Conservation (phyloP, 2,329 filamentous ascomycete genomes). For the Talaromyces atroroseus region DNA sequence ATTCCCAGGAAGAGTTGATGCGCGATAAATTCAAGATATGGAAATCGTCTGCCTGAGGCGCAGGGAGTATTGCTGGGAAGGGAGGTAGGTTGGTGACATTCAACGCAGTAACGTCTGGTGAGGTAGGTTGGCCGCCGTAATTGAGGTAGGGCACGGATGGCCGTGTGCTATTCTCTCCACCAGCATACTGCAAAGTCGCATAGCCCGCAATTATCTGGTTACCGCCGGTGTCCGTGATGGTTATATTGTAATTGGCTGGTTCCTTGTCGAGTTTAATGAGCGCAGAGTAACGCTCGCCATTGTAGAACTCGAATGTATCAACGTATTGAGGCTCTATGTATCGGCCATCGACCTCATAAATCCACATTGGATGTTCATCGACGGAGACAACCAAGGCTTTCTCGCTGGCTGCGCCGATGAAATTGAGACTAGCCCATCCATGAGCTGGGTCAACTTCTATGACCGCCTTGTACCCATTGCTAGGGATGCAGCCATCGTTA, state of each 20-base stretch:
- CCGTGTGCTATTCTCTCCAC: conserved; percentile 17
- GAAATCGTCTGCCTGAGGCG: conserved; percentile 42
- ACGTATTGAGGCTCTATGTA: conserved; percentile 38
- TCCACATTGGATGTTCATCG: conserved; percentile 40
- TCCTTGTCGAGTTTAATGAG: conserved; percentile 42
- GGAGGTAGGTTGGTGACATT: conserved; percentile 40
- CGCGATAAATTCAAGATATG: conserved; percentile 33
- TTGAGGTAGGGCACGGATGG: conserved; percentile 45
- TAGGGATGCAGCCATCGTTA: conserved; percentile 16
- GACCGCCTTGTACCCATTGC: conserved; percentile 21
- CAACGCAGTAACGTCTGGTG: conserved; percentile 41
- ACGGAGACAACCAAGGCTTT: conserved; percentile 34
- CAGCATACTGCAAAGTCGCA: conserved; percentile 44
- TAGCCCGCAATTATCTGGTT: conserved; percentile 53
- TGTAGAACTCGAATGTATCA: conserved; percentile 28
- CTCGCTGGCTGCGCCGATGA: conserved; percentile 33
- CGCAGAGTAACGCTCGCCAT: conserved; percentile 38
- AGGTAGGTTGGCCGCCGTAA: conserved; percentile 43
- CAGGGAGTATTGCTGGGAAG: conserved; percentile 44
- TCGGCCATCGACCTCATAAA: conserved; percentile 42
- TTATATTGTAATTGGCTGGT: conserved; percentile 50
- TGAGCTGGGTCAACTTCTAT: conserved; percentile 28
- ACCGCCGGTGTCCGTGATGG: conserved; percentile 45
- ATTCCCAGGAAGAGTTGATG: conserved; percentile 28
- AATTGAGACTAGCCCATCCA: conserved; percentile 34